These are phyloP conservation scores for Ceratopteris richardii DNA, from an alignment of 75 land plant species.

Conservation along the genomic window DNA sequence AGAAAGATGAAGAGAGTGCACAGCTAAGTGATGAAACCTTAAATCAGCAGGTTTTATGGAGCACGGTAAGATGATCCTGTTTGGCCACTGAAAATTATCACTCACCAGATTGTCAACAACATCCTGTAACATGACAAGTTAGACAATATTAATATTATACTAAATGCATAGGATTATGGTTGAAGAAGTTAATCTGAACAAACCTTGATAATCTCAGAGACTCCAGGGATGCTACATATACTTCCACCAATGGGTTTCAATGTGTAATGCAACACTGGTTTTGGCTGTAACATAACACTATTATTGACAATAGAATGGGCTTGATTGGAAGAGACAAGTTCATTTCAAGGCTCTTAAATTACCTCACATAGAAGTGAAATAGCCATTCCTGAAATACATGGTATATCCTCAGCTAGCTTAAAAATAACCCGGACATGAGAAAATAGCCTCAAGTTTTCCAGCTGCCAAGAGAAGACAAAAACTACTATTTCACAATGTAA, in stretches of 20 bases:
- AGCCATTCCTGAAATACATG: slow-evolving; percentile 96
- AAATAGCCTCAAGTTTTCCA: slow-evolving; percentile 82
- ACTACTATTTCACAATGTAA: not conserved
- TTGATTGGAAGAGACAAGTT: too few species aligned
- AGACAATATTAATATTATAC: not conserved
- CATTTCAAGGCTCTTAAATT: slow-evolving; percentile 7
- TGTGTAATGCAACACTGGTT: slow-evolving; percentile 74
- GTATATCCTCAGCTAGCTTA: slow-evolving; percentile 94
- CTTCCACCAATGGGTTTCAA: slow-evolving; percentile 97
- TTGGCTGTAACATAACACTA: slow-evolving; percentile 49
- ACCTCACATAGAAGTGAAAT: slow-evolving; percentile 93
- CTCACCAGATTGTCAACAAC: slow-evolving; percentile 52
- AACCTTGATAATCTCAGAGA: slow-evolving; percentile 92
- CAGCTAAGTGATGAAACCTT: slow-evolving; percentile 49
- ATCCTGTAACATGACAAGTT: slow-evolving; percentile 42
- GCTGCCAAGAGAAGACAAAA: slow-evolving; percentile 29
- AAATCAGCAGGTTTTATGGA: slow-evolving; percentile 75
- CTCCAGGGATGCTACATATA: slow-evolving; percentile 80
- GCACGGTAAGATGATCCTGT: slow-evolving; percentile 87
- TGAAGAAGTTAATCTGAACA: slow-evolving; percentile 11
- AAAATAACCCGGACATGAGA: slow-evolving; percentile 82
- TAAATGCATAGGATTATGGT: not conserved
- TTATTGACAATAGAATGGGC: not conserved
- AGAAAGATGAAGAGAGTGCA: not conserved
- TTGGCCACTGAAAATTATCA: slow-evolving; percentile 92